Percentiles rank a stretch among this genome's conserved stretches.
These are phyloP conservation scores for Mucor velutinosus DNA, from an alignment of 371 early-diverging fungal species.

Conservation along the genomic window DNA sequence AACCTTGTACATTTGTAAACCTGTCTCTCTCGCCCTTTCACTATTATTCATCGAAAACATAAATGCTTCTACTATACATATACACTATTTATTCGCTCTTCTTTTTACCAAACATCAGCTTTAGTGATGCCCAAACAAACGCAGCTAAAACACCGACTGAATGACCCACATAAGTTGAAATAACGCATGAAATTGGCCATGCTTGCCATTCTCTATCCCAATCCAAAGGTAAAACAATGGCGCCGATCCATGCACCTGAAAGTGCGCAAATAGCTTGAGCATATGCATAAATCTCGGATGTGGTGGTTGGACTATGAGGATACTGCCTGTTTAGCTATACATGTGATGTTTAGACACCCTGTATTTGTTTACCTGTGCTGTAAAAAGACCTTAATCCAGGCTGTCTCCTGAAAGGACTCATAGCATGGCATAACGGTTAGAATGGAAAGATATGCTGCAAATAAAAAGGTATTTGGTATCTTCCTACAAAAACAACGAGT, in stretches of 20 bases:
- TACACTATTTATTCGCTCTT: slow-evolving; percentile 37
- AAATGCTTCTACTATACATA: background rate
- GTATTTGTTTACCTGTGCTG: slow-evolving; percentile 39
- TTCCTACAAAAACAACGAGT: slow-evolving; percentile 20
- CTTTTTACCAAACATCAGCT: slow-evolving; percentile 42
- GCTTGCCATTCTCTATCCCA: slow-evolving; percentile 58
- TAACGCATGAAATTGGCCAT: slow-evolving; percentile 55
- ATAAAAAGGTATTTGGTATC: slow-evolving; percentile 42
- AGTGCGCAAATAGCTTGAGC: slow-evolving; percentile 44
- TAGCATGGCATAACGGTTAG: slow-evolving; percentile 41
- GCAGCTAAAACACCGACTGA: slow-evolving; percentile 47
- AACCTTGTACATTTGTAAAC: slow-evolving; percentile 11
- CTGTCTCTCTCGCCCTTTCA: background rate
- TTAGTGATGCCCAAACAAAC: slow-evolving; percentile 46
- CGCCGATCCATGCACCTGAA: slow-evolving; percentile 56
- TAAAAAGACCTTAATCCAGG: slow-evolving; percentile 41
- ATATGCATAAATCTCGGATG: slow-evolving; percentile 48
- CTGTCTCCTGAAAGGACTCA: slow-evolving; percentile 17
- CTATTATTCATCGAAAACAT: background rate
- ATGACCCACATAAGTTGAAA: slow-evolving; percentile 51
- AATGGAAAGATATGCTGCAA: slow-evolving; percentile 45
- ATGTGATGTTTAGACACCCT: background rate
- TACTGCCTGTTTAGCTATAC: background rate
- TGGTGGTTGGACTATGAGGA: slow-evolving; percentile 34
- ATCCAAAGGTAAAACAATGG: slow-evolving; percentile 53